Conservation (phyloP, 2,329 filamentous ascomycete species). For the Fusarium protoensiforme region DNA sequence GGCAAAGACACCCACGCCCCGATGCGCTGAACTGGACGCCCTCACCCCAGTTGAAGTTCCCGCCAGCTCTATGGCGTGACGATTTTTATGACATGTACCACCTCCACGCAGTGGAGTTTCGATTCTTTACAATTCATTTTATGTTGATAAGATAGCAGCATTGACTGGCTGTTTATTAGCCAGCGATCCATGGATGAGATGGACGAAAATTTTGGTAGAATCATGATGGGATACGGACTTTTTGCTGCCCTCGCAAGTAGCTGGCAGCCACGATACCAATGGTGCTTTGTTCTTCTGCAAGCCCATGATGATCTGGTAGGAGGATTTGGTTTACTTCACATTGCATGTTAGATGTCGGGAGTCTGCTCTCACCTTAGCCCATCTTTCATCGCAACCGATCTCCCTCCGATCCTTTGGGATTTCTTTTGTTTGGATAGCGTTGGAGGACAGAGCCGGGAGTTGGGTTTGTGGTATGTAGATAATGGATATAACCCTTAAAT, state of each 20-base stretch:
- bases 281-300: not conserved
- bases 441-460: not conserved
- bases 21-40: not conserved
- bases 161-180: not conserved
- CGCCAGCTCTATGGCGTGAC: conserved; percentile 1
- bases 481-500: no score
- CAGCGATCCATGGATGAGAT: not conserved
- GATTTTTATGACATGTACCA: not conserved
- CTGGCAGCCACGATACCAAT: not conserved
- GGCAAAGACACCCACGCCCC: conserved; percentile 1
- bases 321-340: not conserved
- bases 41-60: not conserved
- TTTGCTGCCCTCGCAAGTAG: not conserved
- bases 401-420: no score
- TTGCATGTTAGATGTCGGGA: no score
- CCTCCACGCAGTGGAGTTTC: not conserved
- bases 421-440: not conserved
- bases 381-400: no score
- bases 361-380: no score
- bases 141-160: not conserved
- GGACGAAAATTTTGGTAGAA: not conserved
- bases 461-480: not conserved
- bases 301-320: not conserved
- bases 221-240: not conserved
- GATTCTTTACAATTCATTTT: not conserved